A percentile compares a stretch with the other conserved stretches of the same genome.
phyloP scores from a whole-genome alignment of 805 yeast genomes.

The Saccharomycodes ludwigii region DNA sequence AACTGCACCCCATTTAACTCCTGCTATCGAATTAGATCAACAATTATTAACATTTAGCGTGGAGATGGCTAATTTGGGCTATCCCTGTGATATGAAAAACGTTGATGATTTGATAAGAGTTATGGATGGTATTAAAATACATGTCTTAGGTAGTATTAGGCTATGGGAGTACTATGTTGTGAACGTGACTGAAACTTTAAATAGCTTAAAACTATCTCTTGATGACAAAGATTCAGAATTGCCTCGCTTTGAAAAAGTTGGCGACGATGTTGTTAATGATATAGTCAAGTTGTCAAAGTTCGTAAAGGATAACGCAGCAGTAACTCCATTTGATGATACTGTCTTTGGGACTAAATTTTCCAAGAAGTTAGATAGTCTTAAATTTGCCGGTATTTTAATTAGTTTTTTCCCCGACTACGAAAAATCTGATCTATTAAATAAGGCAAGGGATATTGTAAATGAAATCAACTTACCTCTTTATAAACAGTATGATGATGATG shows the following conservation, averaged over 20 bases:
- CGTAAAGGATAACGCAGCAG: conserved; percentile 29
- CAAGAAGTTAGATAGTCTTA: conserved; percentile 38
- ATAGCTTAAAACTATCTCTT: conserved; percentile 25
- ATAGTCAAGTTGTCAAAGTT: conserved; percentile 35
- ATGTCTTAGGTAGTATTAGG: conserved; percentile 53
- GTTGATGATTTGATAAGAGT: conserved; percentile 45
- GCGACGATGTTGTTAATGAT: conserved; percentile 29
- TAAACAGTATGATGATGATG: conserved; percentile 63
- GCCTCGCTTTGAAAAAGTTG: too few relatives aligned
- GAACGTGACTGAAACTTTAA: conserved; percentile 34
- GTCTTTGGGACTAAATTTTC: conserved; percentile 34
- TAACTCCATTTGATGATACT: conserved; percentile 32
- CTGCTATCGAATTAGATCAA: conserved; percentile 78
- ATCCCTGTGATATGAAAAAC: conserved; percentile 42
- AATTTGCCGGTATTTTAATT: conserved; percentile 42
- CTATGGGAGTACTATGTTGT: conserved; percentile 87
- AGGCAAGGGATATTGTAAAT: conserved; percentile 48
- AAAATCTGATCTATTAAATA: conserved; percentile 23
- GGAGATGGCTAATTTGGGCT: conserved; percentile 42
- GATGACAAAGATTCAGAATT: conserved; percentile 14
- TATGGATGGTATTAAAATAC: conserved; percentile 54
- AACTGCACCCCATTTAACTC: conserved; percentile 78
- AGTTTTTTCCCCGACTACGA: conserved; percentile 23
- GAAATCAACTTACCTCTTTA: conserved; percentile 69
- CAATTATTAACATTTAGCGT: conserved; percentile 54